A percentile compares a stretch with the other conserved stretches of the same genome.
Evolutionary conservation across 805 yeast species (phyloP).

Genomic region (Kodamaea neixiangensis): DNA sequence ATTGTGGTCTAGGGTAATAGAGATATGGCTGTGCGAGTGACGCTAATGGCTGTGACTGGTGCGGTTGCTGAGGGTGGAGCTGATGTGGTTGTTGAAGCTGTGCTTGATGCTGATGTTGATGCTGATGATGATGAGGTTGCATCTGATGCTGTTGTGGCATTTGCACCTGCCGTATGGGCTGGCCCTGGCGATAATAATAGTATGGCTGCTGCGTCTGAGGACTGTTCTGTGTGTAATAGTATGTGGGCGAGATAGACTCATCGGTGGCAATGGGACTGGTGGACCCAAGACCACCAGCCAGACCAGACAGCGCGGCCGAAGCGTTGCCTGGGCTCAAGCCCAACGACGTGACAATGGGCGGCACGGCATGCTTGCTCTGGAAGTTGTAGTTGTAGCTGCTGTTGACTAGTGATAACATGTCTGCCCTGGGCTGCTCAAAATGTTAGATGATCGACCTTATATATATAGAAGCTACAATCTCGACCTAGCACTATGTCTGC

Average conservation of each 20-base stretch:
- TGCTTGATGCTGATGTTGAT: background rate
- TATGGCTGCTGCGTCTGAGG: constrained; percentile 9
- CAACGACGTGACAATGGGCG: constrained; percentile 8
- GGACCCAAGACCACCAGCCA: too few relatives aligned
- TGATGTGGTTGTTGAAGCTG: background rate
- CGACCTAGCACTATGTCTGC: background rate
- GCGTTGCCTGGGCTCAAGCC: background rate
- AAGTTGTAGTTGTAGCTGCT: constrained; percentile 7
- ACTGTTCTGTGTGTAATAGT: constrained; percentile 7
- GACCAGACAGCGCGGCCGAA: too few relatives aligned
- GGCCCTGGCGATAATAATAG: constrained; percentile 8
- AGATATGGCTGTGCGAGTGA: constrained; percentile 3
- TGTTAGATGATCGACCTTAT: background rate
- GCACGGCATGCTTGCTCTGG: constrained; percentile 4
- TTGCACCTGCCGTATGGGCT: too few relatives aligned
- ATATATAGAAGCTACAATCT: background rate
- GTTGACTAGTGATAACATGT: constrained; percentile 4
- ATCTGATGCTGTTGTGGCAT: constrained; percentile 1
- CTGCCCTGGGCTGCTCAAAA: background rate
- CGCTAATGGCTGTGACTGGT: background rate
- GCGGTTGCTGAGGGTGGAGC: background rate
- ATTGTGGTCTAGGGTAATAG: constrained; percentile 4
- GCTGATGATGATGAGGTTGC: constrained; percentile 3
- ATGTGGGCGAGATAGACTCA: constrained; percentile 6
- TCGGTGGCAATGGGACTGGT: constrained; percentile 2